Percentiles rank a stretch among this genome's conserved stretches.
These are phyloP conservation scores for Myochromella boudieri DNA, from an alignment of 768 basidiomycete species.

Conservation along the genomic window DNA sequence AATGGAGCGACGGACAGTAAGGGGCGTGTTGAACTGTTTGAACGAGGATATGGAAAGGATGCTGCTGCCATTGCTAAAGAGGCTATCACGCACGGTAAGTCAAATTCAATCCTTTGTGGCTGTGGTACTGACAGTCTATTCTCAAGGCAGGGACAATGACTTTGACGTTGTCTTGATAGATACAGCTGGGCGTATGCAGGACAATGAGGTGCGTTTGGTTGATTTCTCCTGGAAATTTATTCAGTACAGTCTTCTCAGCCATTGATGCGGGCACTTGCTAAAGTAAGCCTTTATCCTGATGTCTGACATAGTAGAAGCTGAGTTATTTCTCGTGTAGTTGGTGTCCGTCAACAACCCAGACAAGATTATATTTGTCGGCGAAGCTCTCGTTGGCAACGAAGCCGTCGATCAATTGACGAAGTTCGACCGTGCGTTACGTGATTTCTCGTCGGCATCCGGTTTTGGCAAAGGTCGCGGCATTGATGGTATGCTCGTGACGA, in stretches of 20 bases:
- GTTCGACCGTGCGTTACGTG: constrained; percentile 91
- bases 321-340: constrained; percentile 47
- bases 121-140: background rate
- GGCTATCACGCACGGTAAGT: constrained; percentile 83
- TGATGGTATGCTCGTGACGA: constrained; percentile 97
- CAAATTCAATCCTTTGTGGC: background rate
- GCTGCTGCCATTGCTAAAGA: constrained; percentile 98
- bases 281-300: constrained; percentile 45
- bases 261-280: constrained; percentile 96
- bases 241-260: too few relatives aligned
- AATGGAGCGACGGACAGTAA: constrained; percentile 69
- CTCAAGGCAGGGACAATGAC: constrained; percentile 76
- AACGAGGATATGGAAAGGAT: constrained; percentile 97
- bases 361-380: constrained; percentile 97
- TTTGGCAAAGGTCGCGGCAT: constrained; percentile 83
- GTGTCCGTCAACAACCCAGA: constrained; percentile 93
- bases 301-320: background rate
- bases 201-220: constrained; percentile 76
- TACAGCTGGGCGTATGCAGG: constrained; percentile 98
- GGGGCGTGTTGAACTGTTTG: constrained; percentile 87
- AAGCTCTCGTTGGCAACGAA: constrained; percentile 97
- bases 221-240: too few relatives aligned
- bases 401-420: constrained; percentile 97
- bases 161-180: constrained; percentile 98
- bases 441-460: constrained; percentile 80